A percentile compares a stretch with the other conserved stretches of the same genome.
Conservation (phyloP, 2,329 filamentous ascomycete genomes). For the Chrysoporthe austroafricana region DNA sequence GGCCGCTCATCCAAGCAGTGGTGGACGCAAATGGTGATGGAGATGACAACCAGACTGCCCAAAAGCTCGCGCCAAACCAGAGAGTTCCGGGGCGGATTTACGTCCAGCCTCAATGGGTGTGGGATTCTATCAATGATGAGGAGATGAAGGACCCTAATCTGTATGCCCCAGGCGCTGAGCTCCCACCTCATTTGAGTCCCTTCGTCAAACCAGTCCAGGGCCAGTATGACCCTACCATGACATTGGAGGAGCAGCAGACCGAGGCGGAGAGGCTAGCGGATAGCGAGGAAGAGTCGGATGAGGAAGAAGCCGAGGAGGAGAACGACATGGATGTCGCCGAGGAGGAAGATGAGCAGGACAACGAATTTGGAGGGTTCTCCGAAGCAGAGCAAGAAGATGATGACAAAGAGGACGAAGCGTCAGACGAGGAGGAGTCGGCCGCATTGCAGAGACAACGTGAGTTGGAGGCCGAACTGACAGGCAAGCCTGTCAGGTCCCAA, state of each 20-base stretch:
- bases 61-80: conserved; percentile 63
- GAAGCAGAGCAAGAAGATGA: conserved; percentile 46
- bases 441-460: conserved; percentile 81
- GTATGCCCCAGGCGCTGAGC: conserved; percentile 85
- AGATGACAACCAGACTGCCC: conserved; percentile 65
- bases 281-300: conserved; percentile 51
- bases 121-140: conserved; percentile 94
- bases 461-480: conserved; percentile 87
- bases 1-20: conserved; percentile 72
- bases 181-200: conserved; percentile 93
- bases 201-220: conserved; percentile 89
- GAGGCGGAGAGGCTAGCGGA: conserved; percentile 78
- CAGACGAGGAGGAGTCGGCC: conserved; percentile 58
- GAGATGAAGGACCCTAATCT: conserved; percentile 84
- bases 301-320: conserved; percentile 46
- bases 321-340: conserved; percentile 54
- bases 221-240: conserved; percentile 86
- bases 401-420: conserved; percentile 58
- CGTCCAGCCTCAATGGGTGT: conserved; percentile 97
- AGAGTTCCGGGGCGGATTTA: conserved; percentile 92
- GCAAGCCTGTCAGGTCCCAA: conserved; percentile 61
- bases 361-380: conserved; percentile 55
- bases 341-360: conserved; percentile 50
- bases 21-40: conserved; percentile 52
- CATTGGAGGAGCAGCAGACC: conserved; percentile 84